Evolutionary conservation across 2,329 filamentous ascomycete genomes (phyloP).

Genomic region (Magnaporthiopsis incrustans): DNA sequence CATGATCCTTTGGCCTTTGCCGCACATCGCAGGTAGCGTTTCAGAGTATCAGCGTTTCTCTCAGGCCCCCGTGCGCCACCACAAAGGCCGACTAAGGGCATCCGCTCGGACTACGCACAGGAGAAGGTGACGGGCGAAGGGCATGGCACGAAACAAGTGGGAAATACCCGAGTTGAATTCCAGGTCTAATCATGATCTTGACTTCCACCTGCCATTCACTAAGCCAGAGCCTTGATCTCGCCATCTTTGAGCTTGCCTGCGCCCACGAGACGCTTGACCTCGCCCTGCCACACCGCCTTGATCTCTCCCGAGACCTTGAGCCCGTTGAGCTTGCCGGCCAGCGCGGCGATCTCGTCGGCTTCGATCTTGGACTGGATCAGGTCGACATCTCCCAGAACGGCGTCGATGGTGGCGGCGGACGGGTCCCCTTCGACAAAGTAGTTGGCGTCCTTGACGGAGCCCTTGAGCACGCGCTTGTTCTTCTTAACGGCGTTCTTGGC

Average conservation of each 20-base stretch:
- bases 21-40: neutral
- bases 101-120: neutral
- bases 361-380: conserved; percentile 82
- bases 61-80: neutral
- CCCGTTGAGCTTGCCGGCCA: conserved; percentile 73
- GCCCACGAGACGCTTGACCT: conserved; percentile 69
- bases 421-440: conserved; percentile 82
- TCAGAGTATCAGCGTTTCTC: neutral
- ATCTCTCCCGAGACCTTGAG: conserved; percentile 77
- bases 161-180: neutral
- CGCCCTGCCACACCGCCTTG: conserved; percentile 71
- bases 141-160: too few species aligned
- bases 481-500: conserved; percentile 99
- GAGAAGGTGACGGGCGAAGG: neutral
- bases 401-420: conserved; percentile 70
- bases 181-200: neutral
- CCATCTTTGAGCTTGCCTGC: conserved; percentile 82
- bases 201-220: conserved; percentile 8
- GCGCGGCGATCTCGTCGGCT: conserved; percentile 75
- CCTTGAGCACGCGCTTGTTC: conserved; percentile 97
- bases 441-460: conserved; percentile 92
- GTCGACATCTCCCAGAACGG: conserved; percentile 78
- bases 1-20: neutral
- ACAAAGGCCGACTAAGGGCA: neutral
- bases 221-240: conserved; percentile 61